These are phyloP conservation scores for Teunomyces funiuensis DNA, from an alignment of 805 yeast genomes.

Conservation along the genomic window DNA sequence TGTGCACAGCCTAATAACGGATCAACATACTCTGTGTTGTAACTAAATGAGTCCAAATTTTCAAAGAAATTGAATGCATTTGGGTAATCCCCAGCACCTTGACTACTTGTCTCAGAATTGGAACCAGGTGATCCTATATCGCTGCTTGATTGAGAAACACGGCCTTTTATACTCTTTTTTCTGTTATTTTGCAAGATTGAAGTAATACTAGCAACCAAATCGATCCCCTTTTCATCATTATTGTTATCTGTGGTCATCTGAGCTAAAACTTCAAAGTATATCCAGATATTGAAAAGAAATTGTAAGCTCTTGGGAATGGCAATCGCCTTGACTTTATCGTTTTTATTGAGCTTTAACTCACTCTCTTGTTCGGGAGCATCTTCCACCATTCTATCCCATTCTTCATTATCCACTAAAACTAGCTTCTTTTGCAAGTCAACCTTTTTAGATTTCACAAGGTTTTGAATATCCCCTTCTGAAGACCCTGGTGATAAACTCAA, in stretches of 20 bases:
- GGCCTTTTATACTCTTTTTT: conserved; percentile 12
- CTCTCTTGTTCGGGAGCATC: conserved; percentile 7
- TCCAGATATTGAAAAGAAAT: conserved; percentile 62
- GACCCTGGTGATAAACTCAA: conserved; percentile 10
- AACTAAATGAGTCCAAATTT: conserved; percentile 38
- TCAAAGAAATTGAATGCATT: conserved; percentile 33
- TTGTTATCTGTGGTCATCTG: conserved; percentile 57
- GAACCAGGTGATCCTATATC: conserved; percentile 11
- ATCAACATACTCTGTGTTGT: conserved; percentile 49
- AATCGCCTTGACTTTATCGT: conserved; percentile 7
- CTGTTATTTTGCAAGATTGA: conserved; percentile 26
- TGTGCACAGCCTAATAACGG: conserved; percentile 70
- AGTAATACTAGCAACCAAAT: conserved; percentile 42
- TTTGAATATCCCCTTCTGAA: conserved; percentile 5
- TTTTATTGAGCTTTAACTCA: background rate
- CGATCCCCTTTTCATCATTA: conserved; percentile 44
- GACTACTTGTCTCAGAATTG: conserved; percentile 26
- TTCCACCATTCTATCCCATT: conserved; percentile 30
- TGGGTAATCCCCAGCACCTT: conserved; percentile 15
- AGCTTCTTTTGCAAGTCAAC: conserved; percentile 21
- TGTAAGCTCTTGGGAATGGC: conserved; percentile 44
- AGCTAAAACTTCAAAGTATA: conserved; percentile 66
- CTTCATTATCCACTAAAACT: conserved; percentile 30
- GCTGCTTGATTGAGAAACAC: background rate
- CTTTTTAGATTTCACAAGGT: conserved; percentile 7